Base-by-base conservation (phyloP, 169 alveolate species). In the Theileria sp. region DNA sequence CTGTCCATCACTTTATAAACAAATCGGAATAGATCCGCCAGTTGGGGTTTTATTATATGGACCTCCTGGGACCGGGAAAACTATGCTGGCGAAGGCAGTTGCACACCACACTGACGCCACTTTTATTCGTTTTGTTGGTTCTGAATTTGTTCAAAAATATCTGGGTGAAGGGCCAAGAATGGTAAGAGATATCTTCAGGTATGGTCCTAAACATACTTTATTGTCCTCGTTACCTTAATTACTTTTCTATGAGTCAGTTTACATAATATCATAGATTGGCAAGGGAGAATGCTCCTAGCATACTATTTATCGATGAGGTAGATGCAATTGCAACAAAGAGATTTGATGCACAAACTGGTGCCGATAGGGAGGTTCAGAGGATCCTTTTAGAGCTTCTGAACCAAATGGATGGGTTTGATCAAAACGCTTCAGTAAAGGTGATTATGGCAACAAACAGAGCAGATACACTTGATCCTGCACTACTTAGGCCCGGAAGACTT, bases 381-480 rank as follows among this genome's bases (percentile, higher is more conserved):
- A 97, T 98, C 77, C 86, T 98, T 60, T 90, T 97, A 67, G 99
- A 98, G 86, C 83, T 98, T 56, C 93, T 98, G 32, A 97, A 98
- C 72, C 98, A 98, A 88, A 97, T 98, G 99, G 99, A 98, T 92
- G 99, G 99, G 17, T 98, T 98, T 81, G 99, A 97, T 81, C 96
- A 96, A 70, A 94, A 96, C n/a, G 95, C 98, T 6, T 96, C 97
- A 79, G 99, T 96, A 19, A 96, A 97, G 82, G 95, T 87, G 38
- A 98, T 98, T 68, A 97, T 97, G 99, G 99, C 99, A 1, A 98
- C 99, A 0, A 98, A 98, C 90, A 92, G 99, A 75, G 98, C 99
- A 6, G 99, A 98, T 90, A 98, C 99, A 21, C 92, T 98, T 68
- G 99, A 98, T 86, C 99, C 99, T 13, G 99, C 99, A 17, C 94